These are phyloP conservation scores for Rhynchospora pubera DNA, from an alignment of 176 grass and related monocot species.

Conservation along the genomic window DNA sequence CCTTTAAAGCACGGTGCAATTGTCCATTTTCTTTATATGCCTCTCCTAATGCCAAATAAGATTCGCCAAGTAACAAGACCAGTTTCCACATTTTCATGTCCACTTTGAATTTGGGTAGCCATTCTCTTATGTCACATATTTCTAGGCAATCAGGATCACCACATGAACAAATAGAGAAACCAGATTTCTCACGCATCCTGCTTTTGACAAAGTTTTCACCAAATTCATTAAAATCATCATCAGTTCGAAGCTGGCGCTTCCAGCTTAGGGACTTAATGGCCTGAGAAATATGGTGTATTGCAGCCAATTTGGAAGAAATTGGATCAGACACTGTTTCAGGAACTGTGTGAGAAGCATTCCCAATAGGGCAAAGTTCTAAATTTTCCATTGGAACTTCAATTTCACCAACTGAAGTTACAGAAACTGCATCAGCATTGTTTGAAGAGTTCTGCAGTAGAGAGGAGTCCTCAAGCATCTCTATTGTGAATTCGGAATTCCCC, in stretches of 20 bases:
- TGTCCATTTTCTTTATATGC: constrained; percentile 79
- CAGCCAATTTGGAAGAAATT: constrained; percentile 92
- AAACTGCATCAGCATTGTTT: constrained; percentile 27
- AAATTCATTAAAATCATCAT: constrained; percentile 33
- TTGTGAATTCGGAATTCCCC: constrained; percentile 45
- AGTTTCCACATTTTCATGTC: constrained; percentile 96
- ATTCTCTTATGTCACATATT: constrained; percentile 89
- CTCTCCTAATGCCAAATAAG: constrained; percentile 85
- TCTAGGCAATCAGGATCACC: constrained; percentile 96
- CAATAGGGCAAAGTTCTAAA: constrained; percentile 58
- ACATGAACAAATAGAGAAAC: constrained; percentile 78
- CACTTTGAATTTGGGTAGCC: constrained; percentile 94
- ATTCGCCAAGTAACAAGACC: constrained; percentile 95
- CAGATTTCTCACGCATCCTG: constrained; percentile 38
- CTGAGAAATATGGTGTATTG: constrained; percentile 94
- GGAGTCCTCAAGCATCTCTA: constrained; percentile 39
- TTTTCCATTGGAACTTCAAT: constrained; percentile 31
- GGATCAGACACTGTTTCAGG: constrained; percentile 58
- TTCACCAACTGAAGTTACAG: constrained; percentile 31
- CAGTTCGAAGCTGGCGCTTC: constrained; percentile 81
- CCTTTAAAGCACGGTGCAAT: constrained; percentile 70
- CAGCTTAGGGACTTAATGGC: constrained; percentile 98
- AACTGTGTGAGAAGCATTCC: constrained; percentile 31
- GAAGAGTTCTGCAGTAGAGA: neutral
- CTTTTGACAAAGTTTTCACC: constrained; percentile 34